These are phyloP conservation scores for Fusarium anguioides DNA, from an alignment of 2,329 filamentous ascomycete species.

Conservation along the genomic window DNA sequence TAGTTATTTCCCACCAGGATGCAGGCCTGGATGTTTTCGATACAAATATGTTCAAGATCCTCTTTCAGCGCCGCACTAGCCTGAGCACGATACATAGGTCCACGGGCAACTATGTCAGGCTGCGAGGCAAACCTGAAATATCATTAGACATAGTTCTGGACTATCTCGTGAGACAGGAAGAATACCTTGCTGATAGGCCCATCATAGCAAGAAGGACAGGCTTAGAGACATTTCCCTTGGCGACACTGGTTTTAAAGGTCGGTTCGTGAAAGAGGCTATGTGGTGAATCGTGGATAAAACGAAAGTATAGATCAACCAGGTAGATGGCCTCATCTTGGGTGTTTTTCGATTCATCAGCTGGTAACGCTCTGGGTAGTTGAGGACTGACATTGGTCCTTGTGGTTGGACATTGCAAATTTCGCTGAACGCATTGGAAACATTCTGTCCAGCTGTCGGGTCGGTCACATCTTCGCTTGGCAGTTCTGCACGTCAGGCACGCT, in stretches of 20 bases:
- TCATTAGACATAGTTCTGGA: no score
- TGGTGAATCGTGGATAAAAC: constrained; percentile 38
- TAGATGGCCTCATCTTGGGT: constrained; percentile 5
- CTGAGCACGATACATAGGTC: constrained; percentile 28
- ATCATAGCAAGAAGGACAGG: constrained; percentile 39
- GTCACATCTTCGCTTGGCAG: constrained; percentile 36
- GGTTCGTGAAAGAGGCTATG: constrained; percentile 40
- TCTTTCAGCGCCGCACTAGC: constrained; percentile 43
- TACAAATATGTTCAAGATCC: constrained; percentile 47
- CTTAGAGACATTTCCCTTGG: constrained; percentile 3
- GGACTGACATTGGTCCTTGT: neutral
- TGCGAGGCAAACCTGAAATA: constrained; percentile 18
- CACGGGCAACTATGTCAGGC: constrained; percentile 25
- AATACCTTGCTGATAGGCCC: constrained; percentile 38
- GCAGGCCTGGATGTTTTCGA: constrained; percentile 51
- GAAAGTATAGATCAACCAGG: constrained; percentile 38
- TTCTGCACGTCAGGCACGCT: constrained; percentile 36
- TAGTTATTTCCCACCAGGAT: constrained; percentile 49
- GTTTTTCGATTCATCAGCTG: accelerated
- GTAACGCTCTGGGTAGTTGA: neutral
- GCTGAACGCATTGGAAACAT: constrained; percentile 31
- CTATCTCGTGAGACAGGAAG: no score
- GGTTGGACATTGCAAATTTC: constrained; percentile 26
- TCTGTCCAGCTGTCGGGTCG: neutral
- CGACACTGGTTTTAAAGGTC: constrained; percentile 30